Evolutionary conservation across 352 stramenopile genomes (phyloP).

Genomic region (Pythium phragmitis): DNA sequence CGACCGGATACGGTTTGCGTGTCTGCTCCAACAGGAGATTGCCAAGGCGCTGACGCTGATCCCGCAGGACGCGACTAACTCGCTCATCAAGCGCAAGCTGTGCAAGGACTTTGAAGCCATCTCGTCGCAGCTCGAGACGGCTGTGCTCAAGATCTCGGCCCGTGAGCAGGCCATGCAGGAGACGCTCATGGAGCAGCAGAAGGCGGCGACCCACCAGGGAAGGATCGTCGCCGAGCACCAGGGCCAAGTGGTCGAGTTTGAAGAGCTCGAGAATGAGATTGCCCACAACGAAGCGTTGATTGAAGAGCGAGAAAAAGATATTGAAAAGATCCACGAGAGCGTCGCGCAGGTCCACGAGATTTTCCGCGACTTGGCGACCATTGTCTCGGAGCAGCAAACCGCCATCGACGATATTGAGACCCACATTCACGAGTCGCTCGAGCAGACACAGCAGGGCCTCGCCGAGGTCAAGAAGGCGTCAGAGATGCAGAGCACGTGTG

Average conservation of each 20-base stretch:
- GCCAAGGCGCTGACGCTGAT: conserved; percentile 57
- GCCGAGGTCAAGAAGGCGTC: conserved; percentile 85
- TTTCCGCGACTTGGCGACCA: conserved; percentile 83
- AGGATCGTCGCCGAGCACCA: conserved; percentile 67
- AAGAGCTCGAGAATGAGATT: conserved; percentile 82
- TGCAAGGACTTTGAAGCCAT: conserved; percentile 83
- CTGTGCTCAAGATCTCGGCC: conserved; percentile 62
- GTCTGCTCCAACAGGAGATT: conserved; percentile 80
- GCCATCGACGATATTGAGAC: conserved; percentile 86
- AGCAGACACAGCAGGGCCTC: conserved; percentile 82
- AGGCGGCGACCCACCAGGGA: conserved; percentile 31
- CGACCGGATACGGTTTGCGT: conserved; percentile 84
- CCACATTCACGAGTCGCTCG: conserved; percentile 80
- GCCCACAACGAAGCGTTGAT: conserved; percentile 89
- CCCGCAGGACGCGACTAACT: conserved; percentile 54
- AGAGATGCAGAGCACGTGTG: conserved; percentile 70
- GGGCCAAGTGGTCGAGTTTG: conserved; percentile 76
- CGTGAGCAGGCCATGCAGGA: conserved; percentile 64
- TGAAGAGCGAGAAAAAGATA: conserved; percentile 86
- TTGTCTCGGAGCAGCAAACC: conserved; percentile 84
- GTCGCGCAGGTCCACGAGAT: conserved; percentile 91
- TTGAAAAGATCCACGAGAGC: conserved; percentile 86
- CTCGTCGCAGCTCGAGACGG: conserved; percentile 66
- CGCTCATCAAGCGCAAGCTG: conserved; percentile 77
- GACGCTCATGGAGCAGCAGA: conserved; percentile 37